Conservation (phyloP, 2,329 filamentous ascomycete genomes). For the Parastagonospora nodorum region DNA sequence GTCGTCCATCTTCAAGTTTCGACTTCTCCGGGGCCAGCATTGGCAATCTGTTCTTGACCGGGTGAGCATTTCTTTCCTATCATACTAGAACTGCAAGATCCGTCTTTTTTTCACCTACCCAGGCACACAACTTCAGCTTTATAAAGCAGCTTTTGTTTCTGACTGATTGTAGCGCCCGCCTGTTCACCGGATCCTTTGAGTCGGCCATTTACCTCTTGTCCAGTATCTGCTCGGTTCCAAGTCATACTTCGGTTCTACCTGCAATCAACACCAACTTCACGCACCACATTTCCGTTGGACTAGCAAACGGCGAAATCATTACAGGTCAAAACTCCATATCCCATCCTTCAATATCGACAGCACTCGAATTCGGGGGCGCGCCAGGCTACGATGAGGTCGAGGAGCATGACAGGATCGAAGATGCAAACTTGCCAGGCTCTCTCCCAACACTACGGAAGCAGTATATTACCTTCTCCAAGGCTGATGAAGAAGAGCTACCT, state of each 20-base stretch:
- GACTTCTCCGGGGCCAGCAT: slow-evolving; percentile 58
- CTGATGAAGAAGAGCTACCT: slow-evolving; percentile 73
- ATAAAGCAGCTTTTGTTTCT: background rate
- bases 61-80: slow-evolving; percentile 40
- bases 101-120: slow-evolving; percentile 38
- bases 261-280: slow-evolving; percentile 95
- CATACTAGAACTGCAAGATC: background rate
- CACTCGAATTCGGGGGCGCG: slow-evolving; percentile 24
- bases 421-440: slow-evolving; percentile 80
- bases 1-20: slow-evolving; percentile 53
- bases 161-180: slow-evolving; percentile 66
- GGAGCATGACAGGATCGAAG: slow-evolving; percentile 71
- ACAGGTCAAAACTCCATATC: slow-evolving; percentile 77
- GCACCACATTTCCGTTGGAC: slow-evolving; percentile 86
- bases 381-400: slow-evolving; percentile 51
- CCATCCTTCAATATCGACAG: slow-evolving; percentile 36
- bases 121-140: no score
- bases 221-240: slow-evolving; percentile 82
- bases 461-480: slow-evolving; percentile 82
- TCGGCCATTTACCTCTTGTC: slow-evolving; percentile 88
- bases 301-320: slow-evolving; percentile 77
- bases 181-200: slow-evolving; percentile 93
- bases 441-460: slow-evolving; percentile 78
- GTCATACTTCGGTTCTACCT: slow-evolving; percentile 77
- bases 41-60: slow-evolving; percentile 58